A percentile compares a stretch with the other conserved stretches of the same genome.
phyloP scores from a whole-genome alignment of 805 yeast genomes.

The Suhomyces xylopsoci region DNA sequence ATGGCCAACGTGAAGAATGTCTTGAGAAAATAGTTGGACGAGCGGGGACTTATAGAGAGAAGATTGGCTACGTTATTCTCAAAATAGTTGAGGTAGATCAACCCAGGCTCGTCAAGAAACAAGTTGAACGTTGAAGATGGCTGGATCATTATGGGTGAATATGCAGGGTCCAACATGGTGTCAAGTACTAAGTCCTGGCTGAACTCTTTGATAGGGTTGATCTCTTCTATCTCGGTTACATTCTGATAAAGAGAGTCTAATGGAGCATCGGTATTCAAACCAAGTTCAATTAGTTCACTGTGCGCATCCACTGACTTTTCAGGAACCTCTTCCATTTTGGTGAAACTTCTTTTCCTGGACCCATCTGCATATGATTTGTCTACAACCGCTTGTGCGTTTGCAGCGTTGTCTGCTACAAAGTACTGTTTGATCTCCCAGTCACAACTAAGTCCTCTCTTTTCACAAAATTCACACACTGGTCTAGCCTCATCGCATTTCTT shows the following conservation, averaged over 20 bases:
- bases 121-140: conserved; percentile 7
- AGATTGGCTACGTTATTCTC: conserved; percentile 18
- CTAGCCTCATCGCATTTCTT: conserved; percentile 14
- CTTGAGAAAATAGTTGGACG: conserved; percentile 24
- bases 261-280: not conserved
- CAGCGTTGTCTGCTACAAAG: not conserved
- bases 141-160: conserved; percentile 2
- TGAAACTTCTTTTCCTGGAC: not conserved
- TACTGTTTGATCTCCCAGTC: conserved; percentile 9
- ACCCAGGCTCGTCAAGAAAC: conserved; percentile 18
- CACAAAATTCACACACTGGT: conserved; percentile 10
- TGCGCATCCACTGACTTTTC: not conserved
- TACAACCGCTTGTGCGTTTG: not conserved
- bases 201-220: not conserved
- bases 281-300: not conserved
- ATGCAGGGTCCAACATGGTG: not conserved
- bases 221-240: not conserved
- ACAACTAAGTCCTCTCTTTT: conserved; percentile 7
- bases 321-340: not conserved
- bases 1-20: conserved; percentile 23
- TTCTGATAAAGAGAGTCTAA: not conserved
- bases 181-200: not conserved
- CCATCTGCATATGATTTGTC: not conserved
- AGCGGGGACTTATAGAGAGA: conserved; percentile 16
- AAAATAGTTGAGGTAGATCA: conserved; percentile 17